Evolutionary conservation across 805 yeast species (phyloP), one percentile per base, ranked within the genome.

Genomic region (Cyberlindnera amylophila): DNA sequence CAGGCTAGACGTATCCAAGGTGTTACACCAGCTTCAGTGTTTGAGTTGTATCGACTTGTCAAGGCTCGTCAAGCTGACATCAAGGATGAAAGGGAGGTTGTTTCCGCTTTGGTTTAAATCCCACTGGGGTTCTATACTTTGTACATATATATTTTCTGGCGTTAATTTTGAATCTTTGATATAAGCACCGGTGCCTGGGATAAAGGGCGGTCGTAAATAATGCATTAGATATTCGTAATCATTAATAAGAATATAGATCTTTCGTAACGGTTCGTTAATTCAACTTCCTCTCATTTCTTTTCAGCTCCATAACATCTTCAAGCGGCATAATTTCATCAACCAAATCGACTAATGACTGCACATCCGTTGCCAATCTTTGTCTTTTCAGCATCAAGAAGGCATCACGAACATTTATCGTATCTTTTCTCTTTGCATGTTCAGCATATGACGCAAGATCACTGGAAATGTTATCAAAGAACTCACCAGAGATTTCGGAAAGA

Each of bases 1-100:
- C 98, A 93, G 60, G 98, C 98, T 0, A 74, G 96, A 59, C 72
- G 98, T 52, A 84, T 91, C 11, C 95, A 93, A 56, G 98, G 99
- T 1, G 81, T 93, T 2, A 91, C 98, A 0, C 96, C 98, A 0
- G 91, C 96, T 0, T 93, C 96, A 0, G 69, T 87, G 14, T 84
- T 88, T 49, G 95, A 86, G 57, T 69, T 90, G 36, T 86, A 81
- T 57, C 70, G 81, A 47, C 59, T 83, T 42, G 70, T 59, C 6
- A 63, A 59, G 46, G 38, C 57, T 10, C 54, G 57, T 38, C 66
- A 61, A 40, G 38, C 43, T 0, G 54, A 52, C 29, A 48, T 55
- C 35, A 50, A 28, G 37, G 45, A 46, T 24, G 57, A 51, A 24
- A 46, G 58, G 28, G 48, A 44, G 1, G 48, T 46, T 17, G 11